phyloP scores from a whole-genome alignment of 2,329 filamentous ascomycete genomes.

The Ceratocystis lukuohia region DNA sequence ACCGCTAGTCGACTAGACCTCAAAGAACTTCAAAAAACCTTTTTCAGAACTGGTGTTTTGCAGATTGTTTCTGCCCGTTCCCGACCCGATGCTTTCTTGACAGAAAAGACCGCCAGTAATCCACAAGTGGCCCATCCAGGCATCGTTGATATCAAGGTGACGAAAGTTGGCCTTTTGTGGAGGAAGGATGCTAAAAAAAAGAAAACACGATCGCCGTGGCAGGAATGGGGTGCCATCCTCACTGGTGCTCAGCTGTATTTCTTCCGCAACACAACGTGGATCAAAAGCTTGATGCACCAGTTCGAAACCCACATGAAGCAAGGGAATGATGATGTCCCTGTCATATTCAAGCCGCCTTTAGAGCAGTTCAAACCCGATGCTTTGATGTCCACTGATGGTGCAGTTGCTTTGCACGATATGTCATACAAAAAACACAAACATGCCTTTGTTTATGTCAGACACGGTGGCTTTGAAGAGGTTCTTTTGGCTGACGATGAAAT shows the following conservation, averaged over 20 bases:
- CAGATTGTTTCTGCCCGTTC: conserved; percentile 93
- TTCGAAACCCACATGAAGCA: conserved; percentile 70
- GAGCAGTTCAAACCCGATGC: conserved; percentile 88
- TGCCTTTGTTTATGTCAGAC: conserved; percentile 79
- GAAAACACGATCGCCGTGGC: conserved; percentile 89
- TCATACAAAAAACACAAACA: conserved; percentile 93
- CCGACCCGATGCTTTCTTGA: conserved; percentile 88
- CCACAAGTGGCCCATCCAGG: conserved; percentile 78
- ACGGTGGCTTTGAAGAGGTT: conserved; percentile 76
- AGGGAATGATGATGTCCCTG: conserved; percentile 59
- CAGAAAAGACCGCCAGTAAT: conserved; percentile 70
- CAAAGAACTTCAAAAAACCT: conserved; percentile 70
- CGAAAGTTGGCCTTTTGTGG: conserved; percentile 90
- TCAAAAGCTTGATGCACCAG: conserved; percentile 81
- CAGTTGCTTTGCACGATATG: conserved; percentile 73
- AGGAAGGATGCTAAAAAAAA: conserved; percentile 89
- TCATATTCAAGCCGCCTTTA: conserved; percentile 81
- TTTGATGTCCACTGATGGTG: conserved; percentile 83
- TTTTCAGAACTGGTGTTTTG: conserved; percentile 79
- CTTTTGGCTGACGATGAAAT: conserved; percentile 79
- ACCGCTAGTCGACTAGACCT: conserved; percentile 65
- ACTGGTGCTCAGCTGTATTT: conserved; percentile 97
- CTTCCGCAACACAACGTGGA: conserved; percentile 85
- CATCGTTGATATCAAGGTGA: conserved; percentile 93
- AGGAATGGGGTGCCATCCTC: conserved; percentile 94